Evolutionary conservation across 441 rosid genomes (phyloP).

Genomic region (Breynia disticha): DNA sequence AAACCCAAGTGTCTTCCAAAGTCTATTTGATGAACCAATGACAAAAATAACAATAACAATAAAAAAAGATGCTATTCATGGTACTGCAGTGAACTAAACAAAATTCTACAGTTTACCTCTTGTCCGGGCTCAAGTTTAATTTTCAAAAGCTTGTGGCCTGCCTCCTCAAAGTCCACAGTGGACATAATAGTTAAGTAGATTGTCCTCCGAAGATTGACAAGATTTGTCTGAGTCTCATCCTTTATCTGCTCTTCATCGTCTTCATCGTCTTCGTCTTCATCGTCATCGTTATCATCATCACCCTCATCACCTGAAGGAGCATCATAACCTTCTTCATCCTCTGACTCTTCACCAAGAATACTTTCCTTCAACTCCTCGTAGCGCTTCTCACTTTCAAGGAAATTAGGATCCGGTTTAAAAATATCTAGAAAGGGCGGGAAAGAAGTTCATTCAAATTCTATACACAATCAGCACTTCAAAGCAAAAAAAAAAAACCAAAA

Average conservation of each 20-base stretch:
- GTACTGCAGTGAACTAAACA: not conserved
- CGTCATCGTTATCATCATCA: conserved; percentile 38
- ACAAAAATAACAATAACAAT: too few species aligned
- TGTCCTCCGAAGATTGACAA: conserved; percentile 85
- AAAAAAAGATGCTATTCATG: not conserved
- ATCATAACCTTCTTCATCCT: conserved; percentile 72
- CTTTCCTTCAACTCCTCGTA: conserved; percentile 81
- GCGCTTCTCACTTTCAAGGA: conserved; percentile 66
- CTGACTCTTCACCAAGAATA: conserved; percentile 75
- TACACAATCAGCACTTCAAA: conserved; percentile 6
- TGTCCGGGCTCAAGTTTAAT: conserved; percentile 94
- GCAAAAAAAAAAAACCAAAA: conserved; percentile 8
- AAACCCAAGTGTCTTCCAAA: too few species aligned
- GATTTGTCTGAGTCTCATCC: conserved; percentile 93
- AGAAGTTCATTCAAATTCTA: conserved; percentile 3
- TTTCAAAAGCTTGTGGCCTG: conserved; percentile 87
- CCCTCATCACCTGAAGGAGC: conserved; percentile 55
- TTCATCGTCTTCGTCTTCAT: conserved; percentile 54
- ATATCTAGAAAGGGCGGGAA: conserved; percentile 44
- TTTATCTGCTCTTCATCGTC: conserved; percentile 63
- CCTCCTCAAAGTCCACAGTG: conserved; percentile 96
- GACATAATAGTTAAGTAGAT: conserved; percentile 96
- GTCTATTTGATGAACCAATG: too few species aligned
- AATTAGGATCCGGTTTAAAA: conserved; percentile 71
- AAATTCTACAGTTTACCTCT: conserved; percentile 45